These are phyloP conservation scores for Penicillium lagena DNA, from an alignment of 495 filamentous ascomycete genomes.

Conservation along the genomic window DNA sequence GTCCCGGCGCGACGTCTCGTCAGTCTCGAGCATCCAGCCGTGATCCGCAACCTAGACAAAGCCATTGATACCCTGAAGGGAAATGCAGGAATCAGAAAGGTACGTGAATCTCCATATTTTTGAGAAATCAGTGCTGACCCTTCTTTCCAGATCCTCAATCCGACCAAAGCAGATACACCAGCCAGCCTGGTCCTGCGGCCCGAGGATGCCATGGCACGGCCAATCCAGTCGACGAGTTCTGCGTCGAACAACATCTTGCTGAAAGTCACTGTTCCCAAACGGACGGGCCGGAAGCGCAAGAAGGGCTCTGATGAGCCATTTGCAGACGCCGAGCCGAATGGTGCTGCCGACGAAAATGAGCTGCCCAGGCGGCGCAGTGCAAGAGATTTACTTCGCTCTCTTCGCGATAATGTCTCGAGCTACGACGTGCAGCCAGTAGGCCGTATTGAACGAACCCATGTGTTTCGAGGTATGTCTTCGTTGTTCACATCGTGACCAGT, in stretches of 20 bases:
- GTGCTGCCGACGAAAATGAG: background rate
- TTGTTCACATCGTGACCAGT: background rate
- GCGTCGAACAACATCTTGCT: slow-evolving; percentile 75
- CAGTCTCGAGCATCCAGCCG: slow-evolving; percentile 81
- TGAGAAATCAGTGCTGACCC: slow-evolving; percentile 4
- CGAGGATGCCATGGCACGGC: slow-evolving; percentile 69
- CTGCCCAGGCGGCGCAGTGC: slow-evolving; percentile 19
- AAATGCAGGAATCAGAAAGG: slow-evolving; percentile 56
- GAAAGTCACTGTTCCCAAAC: slow-evolving; percentile 79
- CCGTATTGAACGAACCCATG: slow-evolving; percentile 69
- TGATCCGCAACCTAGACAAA: slow-evolving; percentile 75
- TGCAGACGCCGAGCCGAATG: slow-evolving; percentile 11
- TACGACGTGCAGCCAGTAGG: slow-evolving; percentile 71
- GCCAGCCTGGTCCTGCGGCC: slow-evolving; percentile 60
- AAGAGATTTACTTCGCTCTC: slow-evolving; percentile 49
- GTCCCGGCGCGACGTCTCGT: slow-evolving; percentile 62
- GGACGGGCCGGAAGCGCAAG: slow-evolving; percentile 79
- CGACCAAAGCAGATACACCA: slow-evolving; percentile 34
- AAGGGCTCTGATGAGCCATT: slow-evolving; percentile 65
- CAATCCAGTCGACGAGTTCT: slow-evolving; percentile 63
- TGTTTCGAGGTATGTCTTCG: slow-evolving; percentile 60
- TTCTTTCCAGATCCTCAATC: slow-evolving; percentile 32
- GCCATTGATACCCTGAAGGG: slow-evolving; percentile 75
- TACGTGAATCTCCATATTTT: slow-evolving; percentile 25
- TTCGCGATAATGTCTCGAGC: slow-evolving; percentile 63